These are phyloP conservation scores for Pseudonitzschia delicatissima DNA, from an alignment of 108 stramenopile genomes.

Conservation along the genomic window DNA sequence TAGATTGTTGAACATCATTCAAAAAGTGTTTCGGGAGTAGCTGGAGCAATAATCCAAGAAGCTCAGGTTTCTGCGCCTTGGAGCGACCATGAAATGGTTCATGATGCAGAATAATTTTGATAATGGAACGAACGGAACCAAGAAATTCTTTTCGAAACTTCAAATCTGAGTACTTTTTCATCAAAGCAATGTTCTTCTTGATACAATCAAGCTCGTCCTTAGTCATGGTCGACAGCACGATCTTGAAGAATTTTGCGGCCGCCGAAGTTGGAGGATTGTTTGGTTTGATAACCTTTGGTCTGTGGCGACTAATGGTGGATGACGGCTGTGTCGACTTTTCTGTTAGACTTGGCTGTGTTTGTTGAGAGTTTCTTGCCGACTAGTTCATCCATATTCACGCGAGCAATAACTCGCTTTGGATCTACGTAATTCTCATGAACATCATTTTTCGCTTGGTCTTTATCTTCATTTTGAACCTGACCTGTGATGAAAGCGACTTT, in stretches of 20 bases:
- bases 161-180: constrained; percentile 56
- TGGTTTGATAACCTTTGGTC: constrained; percentile 6
- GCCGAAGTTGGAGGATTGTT: not conserved
- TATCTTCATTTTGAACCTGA: not conserved
- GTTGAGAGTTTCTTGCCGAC: not conserved
- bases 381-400: constrained; percentile 34
- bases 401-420: constrained; percentile 41
- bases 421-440: constrained; percentile 39
- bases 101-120: constrained; percentile 32
- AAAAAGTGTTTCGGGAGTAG: constrained; percentile 54
- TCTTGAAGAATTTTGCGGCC: constrained; percentile 26
- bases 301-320: not conserved
- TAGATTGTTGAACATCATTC: constrained; percentile 41
- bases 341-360: not conserved
- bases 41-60: constrained; percentile 55
- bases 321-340: not conserved
- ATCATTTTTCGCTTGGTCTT: not conserved
- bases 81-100: constrained; percentile 19
- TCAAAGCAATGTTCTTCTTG: constrained; percentile 50
- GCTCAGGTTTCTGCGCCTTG: constrained; percentile 24
- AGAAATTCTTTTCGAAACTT: constrained; percentile 32
- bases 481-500: constrained; percentile 56
- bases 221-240: constrained; percentile 14
- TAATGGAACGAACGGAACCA: constrained; percentile 23
- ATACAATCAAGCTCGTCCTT: constrained; percentile 49